Conservation (phyloP, 1,284 basidiomycete genomes). For the Pascua guehoae region DNA sequence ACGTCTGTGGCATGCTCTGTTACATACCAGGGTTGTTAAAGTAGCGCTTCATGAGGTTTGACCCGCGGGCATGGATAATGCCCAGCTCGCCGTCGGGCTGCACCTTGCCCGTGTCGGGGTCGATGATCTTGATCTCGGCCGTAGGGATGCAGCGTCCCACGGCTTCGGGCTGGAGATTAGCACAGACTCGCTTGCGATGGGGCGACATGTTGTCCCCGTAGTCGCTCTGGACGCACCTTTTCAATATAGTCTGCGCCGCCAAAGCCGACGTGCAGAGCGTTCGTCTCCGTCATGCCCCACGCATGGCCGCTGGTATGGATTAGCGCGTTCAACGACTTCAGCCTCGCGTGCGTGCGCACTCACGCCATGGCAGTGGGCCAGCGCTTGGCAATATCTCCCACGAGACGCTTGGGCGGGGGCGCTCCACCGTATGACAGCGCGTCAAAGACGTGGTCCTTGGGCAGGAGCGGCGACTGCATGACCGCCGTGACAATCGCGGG, state of each 20-base stretch:
- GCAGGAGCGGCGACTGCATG: constrained; percentile 30
- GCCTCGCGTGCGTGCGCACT: background rate
- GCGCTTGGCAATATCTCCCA: constrained; percentile 23
- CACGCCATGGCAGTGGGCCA: constrained; percentile 29
- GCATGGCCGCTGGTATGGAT: constrained; percentile 5
- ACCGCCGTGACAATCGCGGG: constrained; percentile 38
- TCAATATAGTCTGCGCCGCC: constrained; percentile 30
- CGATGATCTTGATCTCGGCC: constrained; percentile 33
- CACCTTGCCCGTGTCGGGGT: constrained; percentile 24
- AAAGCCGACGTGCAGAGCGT: constrained; percentile 9
- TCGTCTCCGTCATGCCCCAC: constrained; percentile 16
- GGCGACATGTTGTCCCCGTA: background rate
- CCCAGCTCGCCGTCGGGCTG: constrained; percentile 27
- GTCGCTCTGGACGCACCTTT: constrained; percentile 3
- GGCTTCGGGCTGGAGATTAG: constrained; percentile 8
- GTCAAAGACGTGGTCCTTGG: constrained; percentile 20
- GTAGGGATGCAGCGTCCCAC: constrained; percentile 38
- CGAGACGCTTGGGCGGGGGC: constrained; percentile 36
- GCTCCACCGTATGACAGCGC: constrained; percentile 44
- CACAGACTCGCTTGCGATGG: background rate
- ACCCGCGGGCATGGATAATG: constrained; percentile 36
- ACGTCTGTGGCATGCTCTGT: no score
- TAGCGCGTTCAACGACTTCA: background rate
- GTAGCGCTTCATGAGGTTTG: constrained; percentile 44
- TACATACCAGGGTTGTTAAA: constrained; percentile 12